Evolutionary conservation across 768 basidiomycete species (phyloP).

Genomic region (Polyporus arcularius): DNA sequence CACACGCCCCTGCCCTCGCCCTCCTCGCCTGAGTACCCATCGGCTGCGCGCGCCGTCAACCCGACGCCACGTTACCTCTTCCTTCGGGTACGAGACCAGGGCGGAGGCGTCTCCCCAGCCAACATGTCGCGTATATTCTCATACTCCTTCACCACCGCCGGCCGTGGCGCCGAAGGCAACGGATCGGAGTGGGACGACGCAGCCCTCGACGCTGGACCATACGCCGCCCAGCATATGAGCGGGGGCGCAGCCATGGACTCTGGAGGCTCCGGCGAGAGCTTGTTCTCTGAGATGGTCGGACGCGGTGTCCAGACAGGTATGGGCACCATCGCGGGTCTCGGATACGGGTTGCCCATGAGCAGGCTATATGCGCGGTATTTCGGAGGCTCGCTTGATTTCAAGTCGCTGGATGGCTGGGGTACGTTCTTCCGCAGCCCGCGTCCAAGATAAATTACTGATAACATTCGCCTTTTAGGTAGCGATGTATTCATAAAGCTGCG

Average conservation of each 20-base stretch:
- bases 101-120: conserved; percentile 76
- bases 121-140: conserved; percentile 84
- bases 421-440: conserved; percentile 23
- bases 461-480: conserved; percentile 34
- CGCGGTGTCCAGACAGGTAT: conserved; percentile 78
- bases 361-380: conserved; percentile 80
- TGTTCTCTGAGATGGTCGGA: conserved; percentile 79
- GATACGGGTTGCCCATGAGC: conserved; percentile 86
- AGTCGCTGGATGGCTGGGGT: conserved; percentile 87
- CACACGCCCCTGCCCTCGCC: conserved; percentile 52
- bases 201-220: conserved; percentile 63
- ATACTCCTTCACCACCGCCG: conserved; percentile 90
- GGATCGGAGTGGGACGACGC: conserved; percentile 34
- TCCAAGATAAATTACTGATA: conserved; percentile 3
- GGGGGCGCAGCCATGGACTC: conserved; percentile 61
- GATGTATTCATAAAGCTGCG: conserved; percentile 58
- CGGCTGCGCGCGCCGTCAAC: conserved; percentile 37
- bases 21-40: conserved; percentile 45
- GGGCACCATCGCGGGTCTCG: conserved; percentile 89
- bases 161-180: conserved; percentile 39
- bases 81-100: conserved; percentile 81
- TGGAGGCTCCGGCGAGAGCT: conserved; percentile 37
- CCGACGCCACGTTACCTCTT: conserved; percentile 53
- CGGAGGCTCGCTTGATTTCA: conserved; percentile 80
- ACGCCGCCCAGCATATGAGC: conserved; percentile 77